These are phyloP conservation scores for Kazachstania psychrophila DNA, from an alignment of 805 yeast genomes.

Conservation along the genomic window DNA sequence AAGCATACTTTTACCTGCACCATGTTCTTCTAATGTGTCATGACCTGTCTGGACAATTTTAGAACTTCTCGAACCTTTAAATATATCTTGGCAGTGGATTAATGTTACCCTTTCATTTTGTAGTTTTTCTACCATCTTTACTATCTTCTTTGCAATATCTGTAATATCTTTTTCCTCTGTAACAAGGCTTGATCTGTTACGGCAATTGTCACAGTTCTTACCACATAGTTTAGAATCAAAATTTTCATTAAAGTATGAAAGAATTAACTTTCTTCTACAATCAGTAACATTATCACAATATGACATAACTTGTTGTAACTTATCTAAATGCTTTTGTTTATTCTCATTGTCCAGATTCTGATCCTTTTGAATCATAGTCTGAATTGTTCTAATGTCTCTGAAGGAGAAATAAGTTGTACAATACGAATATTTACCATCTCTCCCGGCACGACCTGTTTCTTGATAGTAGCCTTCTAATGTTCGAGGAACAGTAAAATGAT, in stretches of 20 bases:
- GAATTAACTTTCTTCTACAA: slow-evolving; percentile 82
- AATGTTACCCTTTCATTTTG: slow-evolving; percentile 61
- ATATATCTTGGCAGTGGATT: slow-evolving; percentile 73
- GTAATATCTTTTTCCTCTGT: slow-evolving; percentile 63
- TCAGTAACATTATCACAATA: slow-evolving; percentile 89
- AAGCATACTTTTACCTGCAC: slow-evolving; percentile 54
- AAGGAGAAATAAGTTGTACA: slow-evolving; percentile 79
- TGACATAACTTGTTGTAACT: slow-evolving; percentile 75
- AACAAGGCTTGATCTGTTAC: slow-evolving; percentile 34
- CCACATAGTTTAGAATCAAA: slow-evolving; percentile 61
- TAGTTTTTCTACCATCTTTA: slow-evolving; percentile 47
- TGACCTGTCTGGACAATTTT: slow-evolving; percentile 58
- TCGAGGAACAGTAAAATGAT: slow-evolving; percentile 81
- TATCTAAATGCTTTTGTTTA: slow-evolving; percentile 68
- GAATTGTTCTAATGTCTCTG: slow-evolving; percentile 70
- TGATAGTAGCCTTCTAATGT: slow-evolving; percentile 95
- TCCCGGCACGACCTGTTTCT: slow-evolving; percentile 97
- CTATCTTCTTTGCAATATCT: slow-evolving; percentile 46
- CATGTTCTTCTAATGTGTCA: slow-evolving; percentile 50
- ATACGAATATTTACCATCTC: slow-evolving; percentile 79
- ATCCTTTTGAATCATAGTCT: slow-evolving; percentile 71
- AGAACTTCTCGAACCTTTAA: slow-evolving; percentile 61
- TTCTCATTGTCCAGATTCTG: slow-evolving; percentile 53
- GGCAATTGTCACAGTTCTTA: slow-evolving; percentile 81
- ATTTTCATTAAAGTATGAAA: slow-evolving; percentile 82